Percentiles rank a stretch among this genome's conserved stretches.
phyloP scores from a whole-genome alignment of 2,329 filamentous ascomycete species.

The Corynespora cassiicola region DNA sequence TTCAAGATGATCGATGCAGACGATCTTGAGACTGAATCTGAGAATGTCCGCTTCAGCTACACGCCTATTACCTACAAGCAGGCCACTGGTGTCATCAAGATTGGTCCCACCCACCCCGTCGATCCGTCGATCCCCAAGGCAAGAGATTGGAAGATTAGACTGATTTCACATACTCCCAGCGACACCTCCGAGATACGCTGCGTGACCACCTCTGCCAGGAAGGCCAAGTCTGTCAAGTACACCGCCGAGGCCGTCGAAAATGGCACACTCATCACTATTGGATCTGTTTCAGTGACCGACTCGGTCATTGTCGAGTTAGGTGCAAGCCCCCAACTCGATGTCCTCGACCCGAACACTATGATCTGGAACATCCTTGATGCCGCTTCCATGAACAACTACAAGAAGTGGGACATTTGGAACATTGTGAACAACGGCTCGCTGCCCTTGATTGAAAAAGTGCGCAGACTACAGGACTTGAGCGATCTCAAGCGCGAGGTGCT shows the following conservation, averaged over 20 bases:
- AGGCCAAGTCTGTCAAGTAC: conserved; percentile 31
- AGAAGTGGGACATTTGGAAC: conserved; percentile 41
- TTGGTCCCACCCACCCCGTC: conserved; percentile 36
- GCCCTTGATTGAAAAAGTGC: conserved; percentile 35
- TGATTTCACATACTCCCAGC: conserved; percentile 35
- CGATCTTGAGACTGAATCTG: conserved; percentile 23
- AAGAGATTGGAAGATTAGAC: conserved; percentile 38
- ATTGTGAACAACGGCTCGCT: conserved; percentile 32
- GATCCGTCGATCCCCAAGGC: conserved; percentile 34
- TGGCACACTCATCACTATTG: conserved; percentile 34
- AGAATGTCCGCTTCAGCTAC: conserved; percentile 38
- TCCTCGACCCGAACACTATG: conserved; percentile 36
- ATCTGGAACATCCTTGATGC: conserved; percentile 38
- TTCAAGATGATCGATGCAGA: conserved; percentile 52
- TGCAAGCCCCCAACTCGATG: conserved; percentile 36
- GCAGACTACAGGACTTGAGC: conserved; percentile 33
- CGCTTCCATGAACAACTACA: conserved; percentile 35
- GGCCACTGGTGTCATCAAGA: conserved; percentile 40
- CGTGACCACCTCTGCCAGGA: conserved; percentile 28
- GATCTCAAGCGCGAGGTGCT: conserved; percentile 34
- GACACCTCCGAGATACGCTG: conserved; percentile 28
- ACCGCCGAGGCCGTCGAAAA: conserved; percentile 22
- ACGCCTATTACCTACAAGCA: conserved; percentile 48
- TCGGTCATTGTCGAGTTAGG: conserved; percentile 36
- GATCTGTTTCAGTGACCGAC: conserved; percentile 26